Evolutionary conservation across 2,329 filamentous ascomycete genomes (phyloP).

Genomic region (Neofusicoccum sp.): DNA sequence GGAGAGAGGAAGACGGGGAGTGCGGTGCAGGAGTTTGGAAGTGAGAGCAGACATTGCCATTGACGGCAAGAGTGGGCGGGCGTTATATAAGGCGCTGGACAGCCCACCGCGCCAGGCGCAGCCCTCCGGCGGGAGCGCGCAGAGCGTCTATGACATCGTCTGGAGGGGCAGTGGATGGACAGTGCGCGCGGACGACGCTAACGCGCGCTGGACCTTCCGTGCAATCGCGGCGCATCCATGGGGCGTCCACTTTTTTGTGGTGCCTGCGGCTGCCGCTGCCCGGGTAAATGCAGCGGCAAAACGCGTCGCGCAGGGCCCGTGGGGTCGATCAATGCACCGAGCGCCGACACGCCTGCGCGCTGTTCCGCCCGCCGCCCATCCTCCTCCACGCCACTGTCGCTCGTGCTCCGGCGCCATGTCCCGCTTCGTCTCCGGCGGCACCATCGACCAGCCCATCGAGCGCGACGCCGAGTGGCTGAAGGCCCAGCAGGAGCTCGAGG

Average conservation of each 20-base stretch:
- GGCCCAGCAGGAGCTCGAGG: conserved; percentile 67
- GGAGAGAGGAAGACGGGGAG: conserved; percentile 25
- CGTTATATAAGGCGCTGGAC: not conserved
- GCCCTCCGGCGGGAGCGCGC: no score
- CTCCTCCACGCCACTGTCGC: not conserved
- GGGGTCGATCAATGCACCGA: no score
- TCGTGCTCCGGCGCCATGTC: conserved; percentile 20
- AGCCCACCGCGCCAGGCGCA: no score
- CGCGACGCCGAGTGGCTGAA: conserved; percentile 64
- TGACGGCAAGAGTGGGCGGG: conserved; percentile 18
- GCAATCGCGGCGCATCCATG: no score
- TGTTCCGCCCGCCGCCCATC: not conserved
- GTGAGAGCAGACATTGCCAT: conserved; percentile 22
- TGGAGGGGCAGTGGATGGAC: no score
- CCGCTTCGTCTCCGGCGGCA: conserved; percentile 28
- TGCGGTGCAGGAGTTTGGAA: conserved; percentile 31
- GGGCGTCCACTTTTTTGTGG: no score
- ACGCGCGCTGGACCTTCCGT: not conserved
- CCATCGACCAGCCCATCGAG: conserved; percentile 38
- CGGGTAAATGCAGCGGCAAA: no score
- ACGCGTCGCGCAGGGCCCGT: no score
- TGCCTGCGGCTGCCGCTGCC: no score
- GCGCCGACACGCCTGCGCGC: not conserved
- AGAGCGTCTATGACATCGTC: no score
- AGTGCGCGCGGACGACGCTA: no score